Percentiles rank a stretch among this genome's conserved stretches.
Evolutionary conservation across 192 early-diverging fungal genomes (phyloP).

Genomic region (Ambispora gerdemannii): DNA sequence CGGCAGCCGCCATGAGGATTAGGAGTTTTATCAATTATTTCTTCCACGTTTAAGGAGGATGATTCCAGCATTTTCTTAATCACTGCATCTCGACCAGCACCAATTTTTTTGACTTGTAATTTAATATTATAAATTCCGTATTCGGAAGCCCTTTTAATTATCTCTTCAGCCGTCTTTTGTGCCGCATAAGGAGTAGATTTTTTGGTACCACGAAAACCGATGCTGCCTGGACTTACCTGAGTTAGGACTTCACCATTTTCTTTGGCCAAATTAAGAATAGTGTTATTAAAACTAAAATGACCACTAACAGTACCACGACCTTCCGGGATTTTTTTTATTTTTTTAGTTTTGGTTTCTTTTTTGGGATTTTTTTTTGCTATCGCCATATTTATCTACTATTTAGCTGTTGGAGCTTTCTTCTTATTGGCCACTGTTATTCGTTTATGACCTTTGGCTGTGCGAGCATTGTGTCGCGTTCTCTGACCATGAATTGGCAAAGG

Average conservation of each 20-base stretch:
- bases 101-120: constrained; percentile 13
- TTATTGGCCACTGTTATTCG: constrained; percentile 3
- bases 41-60: background rate
- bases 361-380: constrained; percentile 11
- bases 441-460: constrained; percentile 14
- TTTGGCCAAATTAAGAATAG: background rate
- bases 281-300: constrained; percentile 6
- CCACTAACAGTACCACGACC: constrained; percentile 1
- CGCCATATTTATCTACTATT: constrained; percentile 4
- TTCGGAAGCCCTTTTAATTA: constrained; percentile 9
- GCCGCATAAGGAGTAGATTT: background rate
- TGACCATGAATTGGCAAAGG: constrained; percentile 17
- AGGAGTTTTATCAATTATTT: background rate
- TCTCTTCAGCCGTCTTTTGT: background rate
- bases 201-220: background rate
- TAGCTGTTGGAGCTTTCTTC: constrained; percentile 10
- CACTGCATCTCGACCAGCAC: constrained; percentile 6
- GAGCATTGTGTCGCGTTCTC: constrained; percentile 2
- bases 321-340: constrained; percentile 7
- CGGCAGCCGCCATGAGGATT: constrained; percentile 4
- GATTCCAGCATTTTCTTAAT: background rate
- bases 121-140: background rate
- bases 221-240: background rate
- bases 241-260: constrained; percentile 12
- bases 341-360: constrained; percentile 8